Percentiles rank a stretch among this genome's conserved stretches.
Evolutionary conservation across 441 rosid genomes (phyloP).

Genomic region (Erodium moschatum): DNA sequence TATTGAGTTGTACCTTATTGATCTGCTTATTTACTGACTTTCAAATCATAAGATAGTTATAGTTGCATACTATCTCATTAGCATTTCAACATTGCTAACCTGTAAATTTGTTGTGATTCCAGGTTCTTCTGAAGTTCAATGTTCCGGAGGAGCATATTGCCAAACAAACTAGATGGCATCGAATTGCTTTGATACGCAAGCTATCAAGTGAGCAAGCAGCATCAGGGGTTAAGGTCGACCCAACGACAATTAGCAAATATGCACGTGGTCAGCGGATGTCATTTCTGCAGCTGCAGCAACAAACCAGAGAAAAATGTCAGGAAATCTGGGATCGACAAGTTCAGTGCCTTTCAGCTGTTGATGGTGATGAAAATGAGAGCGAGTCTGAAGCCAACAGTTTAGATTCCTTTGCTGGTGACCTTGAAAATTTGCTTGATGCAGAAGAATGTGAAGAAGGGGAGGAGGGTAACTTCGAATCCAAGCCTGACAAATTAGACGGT

Average conservation of each 20-base stretch:
- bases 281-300: constrained; percentile 95
- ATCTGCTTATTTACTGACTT: too few relatives aligned
- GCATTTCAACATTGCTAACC: not conserved
- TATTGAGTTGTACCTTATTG: too few relatives aligned
- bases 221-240: constrained; percentile 93
- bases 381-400: constrained; percentile 93
- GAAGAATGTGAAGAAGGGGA: constrained; percentile 87
- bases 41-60: too few relatives aligned
- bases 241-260: constrained; percentile 86
- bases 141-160: constrained; percentile 84
- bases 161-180: constrained; percentile 97
- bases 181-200: constrained; percentile 97
- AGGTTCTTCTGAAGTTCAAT: constrained; percentile 94
- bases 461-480: constrained; percentile 49
- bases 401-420: constrained; percentile 97
- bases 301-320: constrained; percentile 97
- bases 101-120: constrained; percentile 11
- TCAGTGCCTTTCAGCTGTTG: constrained; percentile 71
- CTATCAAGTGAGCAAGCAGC: constrained; percentile 99
- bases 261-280: constrained; percentile 99
- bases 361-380: constrained; percentile 82
- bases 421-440: constrained; percentile 95
- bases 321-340: constrained; percentile 97
- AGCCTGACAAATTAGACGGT: constrained; percentile 66
- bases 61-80: not conserved